A percentile compares a stretch with the other conserved stretches of the same genome.
These are phyloP conservation scores for Capronia epimyces DNA, from an alignment of 2,329 filamentous ascomycete genomes.

Conservation along the genomic window DNA sequence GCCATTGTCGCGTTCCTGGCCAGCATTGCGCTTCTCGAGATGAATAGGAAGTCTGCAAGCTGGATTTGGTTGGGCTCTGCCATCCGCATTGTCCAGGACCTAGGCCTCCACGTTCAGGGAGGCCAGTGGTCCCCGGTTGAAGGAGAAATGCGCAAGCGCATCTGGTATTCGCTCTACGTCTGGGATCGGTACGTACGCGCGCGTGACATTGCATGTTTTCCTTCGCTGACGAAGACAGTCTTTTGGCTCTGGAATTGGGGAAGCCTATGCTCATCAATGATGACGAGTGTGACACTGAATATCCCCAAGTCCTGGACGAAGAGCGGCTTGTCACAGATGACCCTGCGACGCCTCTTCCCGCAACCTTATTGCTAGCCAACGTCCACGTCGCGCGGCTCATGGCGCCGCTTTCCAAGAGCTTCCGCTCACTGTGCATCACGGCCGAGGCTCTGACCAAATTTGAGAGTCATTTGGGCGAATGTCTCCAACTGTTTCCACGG, in stretches of 20 bases:
- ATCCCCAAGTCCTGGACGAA: slow-evolving; percentile 77
- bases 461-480: slow-evolving; percentile 72
- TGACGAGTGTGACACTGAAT: slow-evolving; percentile 74
- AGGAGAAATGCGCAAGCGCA: slow-evolving; percentile 74
- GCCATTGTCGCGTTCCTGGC: slow-evolving; percentile 67
- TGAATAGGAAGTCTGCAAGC: slow-evolving; percentile 77
- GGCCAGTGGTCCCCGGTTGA: slow-evolving; percentile 70
- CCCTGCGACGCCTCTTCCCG: slow-evolving; percentile 53
- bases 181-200: slow-evolving; percentile 65
- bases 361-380: slow-evolving; percentile 52
- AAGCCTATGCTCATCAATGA: slow-evolving; percentile 80
- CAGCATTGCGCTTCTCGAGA: slow-evolving; percentile 75
- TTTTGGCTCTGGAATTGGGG: slow-evolving; percentile 72
- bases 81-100: slow-evolving; percentile 73
- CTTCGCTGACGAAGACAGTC: slow-evolving; percentile 38
- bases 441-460: slow-evolving; percentile 66
- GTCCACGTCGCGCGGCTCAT: slow-evolving; percentile 78
- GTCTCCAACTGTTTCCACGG: slow-evolving; percentile 68
- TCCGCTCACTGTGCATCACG: slow-evolving; percentile 63
- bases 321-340: slow-evolving; percentile 38
- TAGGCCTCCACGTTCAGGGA: slow-evolving; percentile 72
- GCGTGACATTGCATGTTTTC: not conserved
- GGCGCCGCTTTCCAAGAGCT: slow-evolving; percentile 63
- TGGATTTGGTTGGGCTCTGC: slow-evolving; percentile 81
- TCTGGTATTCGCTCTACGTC: slow-evolving; percentile 93